A percentile compares a stretch with the other conserved stretches of the same genome.
These are phyloP conservation scores for Citeromyces hawaiiensis DNA, from an alignment of 1,139 yeast species.

Conservation along the genomic window DNA sequence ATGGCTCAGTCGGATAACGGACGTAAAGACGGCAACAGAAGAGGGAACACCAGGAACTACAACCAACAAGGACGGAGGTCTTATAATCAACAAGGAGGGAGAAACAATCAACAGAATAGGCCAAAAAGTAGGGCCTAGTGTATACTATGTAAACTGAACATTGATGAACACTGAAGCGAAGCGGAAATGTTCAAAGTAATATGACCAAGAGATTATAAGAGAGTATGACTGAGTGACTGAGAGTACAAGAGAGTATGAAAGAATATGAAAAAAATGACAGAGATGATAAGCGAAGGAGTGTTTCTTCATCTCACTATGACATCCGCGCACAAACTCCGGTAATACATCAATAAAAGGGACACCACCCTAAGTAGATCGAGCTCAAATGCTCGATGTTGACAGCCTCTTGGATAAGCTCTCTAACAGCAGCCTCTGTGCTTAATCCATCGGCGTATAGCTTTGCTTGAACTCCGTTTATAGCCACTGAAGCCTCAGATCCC, in stretches of 20 bases:
- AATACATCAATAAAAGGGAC: constrained; percentile 26
- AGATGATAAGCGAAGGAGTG: too few species aligned
- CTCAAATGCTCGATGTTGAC: constrained; percentile 56
- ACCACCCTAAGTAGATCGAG: constrained; percentile 77
- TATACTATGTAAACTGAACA: background rate
- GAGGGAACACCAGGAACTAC: constrained; percentile 15
- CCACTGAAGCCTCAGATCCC: constrained; percentile 70
- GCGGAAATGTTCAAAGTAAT: too few species aligned
- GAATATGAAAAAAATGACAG: too few species aligned
- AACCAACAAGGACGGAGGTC: constrained; percentile 10
- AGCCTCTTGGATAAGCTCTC: constrained; percentile 73
- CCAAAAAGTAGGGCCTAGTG: background rate
- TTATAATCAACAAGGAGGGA: constrained; percentile 7
- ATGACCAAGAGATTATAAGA: too few species aligned
- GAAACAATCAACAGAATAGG: constrained; percentile 5
- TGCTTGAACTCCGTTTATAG: constrained; percentile 57
- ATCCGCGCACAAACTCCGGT: too few species aligned
- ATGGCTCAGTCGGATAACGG: constrained; percentile 36
- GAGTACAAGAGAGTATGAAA: too few species aligned
- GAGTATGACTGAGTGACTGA: too few species aligned
- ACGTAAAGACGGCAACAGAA: constrained; percentile 28
- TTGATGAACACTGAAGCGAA: too few species aligned
- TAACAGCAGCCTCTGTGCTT: constrained; percentile 73
- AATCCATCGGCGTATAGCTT: constrained; percentile 57
- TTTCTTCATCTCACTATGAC: too few species aligned